Conservation (phyloP, 1,284 basidiomycete species). For the Naganishia sp. region DNA sequence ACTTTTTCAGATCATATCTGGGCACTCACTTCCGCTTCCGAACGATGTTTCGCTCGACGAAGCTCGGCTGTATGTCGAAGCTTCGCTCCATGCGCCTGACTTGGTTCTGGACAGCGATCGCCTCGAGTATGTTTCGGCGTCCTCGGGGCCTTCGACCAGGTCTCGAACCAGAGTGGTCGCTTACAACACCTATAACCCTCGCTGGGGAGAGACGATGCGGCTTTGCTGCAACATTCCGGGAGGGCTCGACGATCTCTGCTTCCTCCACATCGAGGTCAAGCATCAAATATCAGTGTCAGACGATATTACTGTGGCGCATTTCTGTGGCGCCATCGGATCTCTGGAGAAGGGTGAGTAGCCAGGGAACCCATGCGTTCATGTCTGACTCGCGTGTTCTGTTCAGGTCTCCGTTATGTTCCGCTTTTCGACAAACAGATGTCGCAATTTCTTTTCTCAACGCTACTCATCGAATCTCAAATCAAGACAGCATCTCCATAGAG, state of each 20-base stretch:
- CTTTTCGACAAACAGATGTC: conserved; percentile 78
- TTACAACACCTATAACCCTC: conserved; percentile 86
- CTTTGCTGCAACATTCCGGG: conserved; percentile 74
- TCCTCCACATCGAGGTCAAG: conserved; percentile 75
- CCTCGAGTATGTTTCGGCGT: not conserved
- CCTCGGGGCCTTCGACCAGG: conserved; percentile 6
- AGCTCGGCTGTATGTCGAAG: conserved; percentile 77
- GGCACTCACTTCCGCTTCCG: conserved; percentile 79
- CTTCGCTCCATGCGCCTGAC: conserved; percentile 73
- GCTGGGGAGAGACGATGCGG: conserved; percentile 73
- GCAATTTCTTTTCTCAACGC: conserved; percentile 81
- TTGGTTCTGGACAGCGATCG: not conserved
- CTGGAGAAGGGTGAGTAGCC: conserved; percentile 65
- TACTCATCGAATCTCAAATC: conserved; percentile 47
- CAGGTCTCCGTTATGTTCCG: conserved; percentile 84
- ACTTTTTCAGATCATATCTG: conserved; percentile 72
- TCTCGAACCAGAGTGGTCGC: conserved; percentile 66
- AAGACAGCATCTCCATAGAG: not conserved
- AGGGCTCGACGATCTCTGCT: conserved; percentile 73
- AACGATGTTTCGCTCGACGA: conserved; percentile 42
- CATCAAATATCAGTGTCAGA: conserved; percentile 61
- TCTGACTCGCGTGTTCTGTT: not conserved
- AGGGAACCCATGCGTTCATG: not conserved
- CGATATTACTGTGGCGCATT: conserved; percentile 63
- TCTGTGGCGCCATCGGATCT: conserved; percentile 68